Conservation (phyloP, 257 asterid species). For the Rubia yunnanensis region DNA sequence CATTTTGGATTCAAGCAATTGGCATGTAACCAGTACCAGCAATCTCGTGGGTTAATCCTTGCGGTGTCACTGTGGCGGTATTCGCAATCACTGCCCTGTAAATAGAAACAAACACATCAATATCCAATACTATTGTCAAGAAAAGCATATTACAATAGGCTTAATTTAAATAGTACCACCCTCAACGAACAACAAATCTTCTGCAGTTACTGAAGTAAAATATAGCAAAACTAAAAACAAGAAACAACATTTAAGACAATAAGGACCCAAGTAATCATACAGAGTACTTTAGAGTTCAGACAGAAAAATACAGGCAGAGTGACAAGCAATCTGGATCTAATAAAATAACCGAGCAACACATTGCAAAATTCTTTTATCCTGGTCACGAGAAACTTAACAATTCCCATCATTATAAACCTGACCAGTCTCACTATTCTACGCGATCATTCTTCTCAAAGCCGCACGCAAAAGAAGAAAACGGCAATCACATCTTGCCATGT, state of each 20-base stretch:
- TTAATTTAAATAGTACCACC: not conserved
- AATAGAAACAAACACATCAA: not conserved
- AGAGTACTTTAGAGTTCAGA: not conserved
- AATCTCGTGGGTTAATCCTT: conserved; percentile 81
- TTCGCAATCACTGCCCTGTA: conserved; percentile 81
- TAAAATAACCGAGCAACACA: not conserved
- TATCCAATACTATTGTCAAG: not conserved
- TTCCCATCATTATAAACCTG: not conserved
- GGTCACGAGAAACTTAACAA: not conserved
- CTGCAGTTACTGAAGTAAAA: not conserved
- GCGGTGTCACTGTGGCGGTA: conserved; percentile 86
- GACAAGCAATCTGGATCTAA: too few relatives aligned
- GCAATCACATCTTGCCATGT: not conserved
- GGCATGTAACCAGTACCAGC: conserved; percentile 77
- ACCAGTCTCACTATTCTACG: not conserved
- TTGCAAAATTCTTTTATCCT: not conserved
- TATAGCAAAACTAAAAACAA: not conserved
- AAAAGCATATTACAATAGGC: not conserved
- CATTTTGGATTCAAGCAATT: conserved; percentile 86
- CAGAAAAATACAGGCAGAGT: too few relatives aligned
- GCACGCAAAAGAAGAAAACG: not conserved
- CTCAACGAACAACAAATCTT: not conserved
- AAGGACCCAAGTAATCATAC: not conserved
- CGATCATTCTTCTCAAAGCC: not conserved
- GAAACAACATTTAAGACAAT: not conserved